Percentiles rank a stretch among this genome's conserved stretches.
Evolutionary conservation across 1,284 basidiomycete genomes (phyloP).

Genomic region (Puccinia brachypodii): DNA sequence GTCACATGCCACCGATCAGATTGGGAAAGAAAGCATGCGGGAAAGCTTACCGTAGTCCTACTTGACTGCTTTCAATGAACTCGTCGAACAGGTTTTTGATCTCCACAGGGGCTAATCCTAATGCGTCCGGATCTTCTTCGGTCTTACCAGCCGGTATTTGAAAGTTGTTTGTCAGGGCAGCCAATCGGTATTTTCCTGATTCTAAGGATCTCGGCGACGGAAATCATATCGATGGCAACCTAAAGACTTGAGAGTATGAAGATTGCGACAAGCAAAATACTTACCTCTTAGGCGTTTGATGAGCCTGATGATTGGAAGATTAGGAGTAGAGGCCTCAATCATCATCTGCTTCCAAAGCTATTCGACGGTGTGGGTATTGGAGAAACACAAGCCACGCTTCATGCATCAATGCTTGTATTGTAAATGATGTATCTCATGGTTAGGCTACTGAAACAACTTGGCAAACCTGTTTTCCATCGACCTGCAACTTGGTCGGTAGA

Average conservation of each 20-base stretch:
- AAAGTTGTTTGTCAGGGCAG: conserved; percentile 58
- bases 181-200: conserved; percentile 53
- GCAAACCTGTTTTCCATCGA: conserved; percentile 54
- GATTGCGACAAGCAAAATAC: conserved; percentile 32
- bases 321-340: conserved; percentile 44
- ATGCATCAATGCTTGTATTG: background rate
- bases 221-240: background rate
- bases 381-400: background rate
- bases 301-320: conserved; percentile 23
- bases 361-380: background rate
- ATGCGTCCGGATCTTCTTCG: conserved; percentile 51
- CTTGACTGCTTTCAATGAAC: conserved; percentile 57
- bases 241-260: background rate
- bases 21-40: background rate
- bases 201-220: background rate
- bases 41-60: conserved; percentile 54
- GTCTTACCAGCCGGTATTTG: conserved; percentile 52
- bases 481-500: conserved; percentile 50
- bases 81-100: conserved; percentile 55
- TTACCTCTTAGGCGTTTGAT: conserved; percentile 51
- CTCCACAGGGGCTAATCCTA: conserved; percentile 49
- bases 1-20: background rate
- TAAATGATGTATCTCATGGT: too few species aligned
- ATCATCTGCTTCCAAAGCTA: conserved; percentile 58
- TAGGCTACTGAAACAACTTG: background rate